Conservation (phyloP, 2,329 filamentous ascomycete species). For the Sclerotinia borealis region DNA sequence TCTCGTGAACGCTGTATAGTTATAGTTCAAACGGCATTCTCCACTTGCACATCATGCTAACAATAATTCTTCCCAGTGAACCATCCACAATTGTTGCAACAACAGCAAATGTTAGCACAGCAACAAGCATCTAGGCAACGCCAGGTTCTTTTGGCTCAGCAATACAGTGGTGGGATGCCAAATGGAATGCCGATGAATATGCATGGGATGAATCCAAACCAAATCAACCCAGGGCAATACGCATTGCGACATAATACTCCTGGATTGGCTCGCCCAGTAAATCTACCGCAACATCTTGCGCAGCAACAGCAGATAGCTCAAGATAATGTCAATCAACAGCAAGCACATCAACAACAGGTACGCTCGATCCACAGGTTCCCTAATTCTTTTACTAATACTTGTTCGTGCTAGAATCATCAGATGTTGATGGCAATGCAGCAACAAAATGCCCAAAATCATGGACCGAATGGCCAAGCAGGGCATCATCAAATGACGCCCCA, state of each 20-base stretch:
- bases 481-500: conserved; percentile 46
- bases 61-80: neutral
- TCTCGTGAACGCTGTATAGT: neutral
- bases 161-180: conserved; percentile 47
- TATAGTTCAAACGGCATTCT: neutral
- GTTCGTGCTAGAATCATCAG: neutral
- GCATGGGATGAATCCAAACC: conserved; percentile 24
- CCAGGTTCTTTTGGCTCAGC: conserved; percentile 49
- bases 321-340: conserved; percentile 33
- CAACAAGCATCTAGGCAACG: conserved; percentile 20
- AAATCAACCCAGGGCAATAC: conserved; percentile 47
- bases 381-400: neutral
- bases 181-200: conserved; percentile 41
- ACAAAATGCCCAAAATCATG: conserved; percentile 39
- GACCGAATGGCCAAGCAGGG: conserved; percentile 36
- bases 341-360: conserved; percentile 35
- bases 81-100: conserved; percentile 40
- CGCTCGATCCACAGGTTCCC: neutral
- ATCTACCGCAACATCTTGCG: conserved; percentile 41
- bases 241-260: conserved; percentile 42
- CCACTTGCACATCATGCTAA: neutral
- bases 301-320: conserved; percentile 37
- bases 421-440: conserved; percentile 39
- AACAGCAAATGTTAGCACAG: conserved; percentile 34
- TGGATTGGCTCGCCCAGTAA: conserved; percentile 39